Base-by-base conservation (phyloP, 164 flowering plant species). In the Cinnamomum micranthum region DNA sequence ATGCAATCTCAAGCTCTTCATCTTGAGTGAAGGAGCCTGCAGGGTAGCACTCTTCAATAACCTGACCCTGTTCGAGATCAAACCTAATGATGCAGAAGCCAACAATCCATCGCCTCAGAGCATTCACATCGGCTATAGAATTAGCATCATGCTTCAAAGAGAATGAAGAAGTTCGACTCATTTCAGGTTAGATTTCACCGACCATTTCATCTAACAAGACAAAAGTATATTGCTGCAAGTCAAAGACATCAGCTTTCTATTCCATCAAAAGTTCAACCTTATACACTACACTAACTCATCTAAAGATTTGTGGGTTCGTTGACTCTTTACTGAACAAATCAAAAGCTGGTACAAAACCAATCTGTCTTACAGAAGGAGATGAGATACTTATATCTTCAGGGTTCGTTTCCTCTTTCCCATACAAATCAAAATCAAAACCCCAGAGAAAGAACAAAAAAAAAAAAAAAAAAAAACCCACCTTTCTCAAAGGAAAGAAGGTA, bases 41-140 rank as follows among this genome's bases (percentile, higher is more conserved):
- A 33, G 99, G 99, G 73, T 85, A 91, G 79, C 96, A 92, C 78
- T 96, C 97, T 78, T 96, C 99, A 75, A 94, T 89, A 31, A 96
- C 87, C 89, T 96, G 99, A 64, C 99, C 99, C 69, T 89, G 98
- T 73, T 96, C 97, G 10, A 96, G 95, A 82, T 96, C 99, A 78
- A 96, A 96, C 79, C 97, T 86, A 76, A 96, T 94, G 50, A 83
- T 82, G 80, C 98, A 96, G 75, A 96, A 96, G 33, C 94, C 97
- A 50, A 88, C 88, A 41, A 88, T 89, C 98, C 99, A 96, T 84
- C 79, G 83, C 47, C 77, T 85, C 73, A 92, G 79, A 65, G 88
- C 82, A 77, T 87, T 84, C 23, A 80, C 83, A 75, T 94, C 91
- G 55, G 88, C 81, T 76, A 85, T 85, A 50, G 83, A 74, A 74